phyloP scores from a whole-genome alignment of 257 asterid genomes.

The Capsicum rhomboideum region DNA sequence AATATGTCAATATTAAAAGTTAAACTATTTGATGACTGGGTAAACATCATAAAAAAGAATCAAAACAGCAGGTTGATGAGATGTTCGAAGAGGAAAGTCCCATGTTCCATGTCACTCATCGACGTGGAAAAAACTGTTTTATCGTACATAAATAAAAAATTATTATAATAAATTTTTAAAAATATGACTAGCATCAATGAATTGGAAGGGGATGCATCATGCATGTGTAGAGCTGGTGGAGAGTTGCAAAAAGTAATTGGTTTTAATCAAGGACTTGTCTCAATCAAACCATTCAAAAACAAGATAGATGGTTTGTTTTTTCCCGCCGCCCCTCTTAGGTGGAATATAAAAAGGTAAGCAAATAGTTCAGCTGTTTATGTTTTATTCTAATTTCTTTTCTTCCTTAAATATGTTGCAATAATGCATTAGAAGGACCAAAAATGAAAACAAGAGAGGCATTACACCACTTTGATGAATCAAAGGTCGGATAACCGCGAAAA shows the following conservation, averaged over 20 bases:
- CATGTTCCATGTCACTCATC: slow-evolving; percentile 1
- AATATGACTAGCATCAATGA: neutral
- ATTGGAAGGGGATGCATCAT: neutral
- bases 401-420: neutral
- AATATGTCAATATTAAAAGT: neutral
- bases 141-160: neutral
- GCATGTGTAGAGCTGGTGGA: neutral
- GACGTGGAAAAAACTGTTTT: neutral
- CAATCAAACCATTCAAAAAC: neutral
- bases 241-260: neutral
- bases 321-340: neutral
- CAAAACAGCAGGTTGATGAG: neutral
- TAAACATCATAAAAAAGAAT: neutral
- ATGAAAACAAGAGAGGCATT: neutral
- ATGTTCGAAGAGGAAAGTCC: neutral
- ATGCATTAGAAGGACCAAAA: neutral
- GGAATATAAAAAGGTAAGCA: neutral
- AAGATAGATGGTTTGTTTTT: neutral
- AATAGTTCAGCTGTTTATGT: neutral
- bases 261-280: neutral
- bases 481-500: neutral
- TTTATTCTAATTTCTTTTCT: neutral
- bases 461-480: neutral
- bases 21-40: too few relatives aligned
- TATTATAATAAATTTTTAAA: too few relatives aligned